Evolutionary conservation across 225 moss, liverwort and hornwort species (phyloP), one percentile per base, ranked within the genome.

Genomic region (Physcomitrium patens): DNA sequence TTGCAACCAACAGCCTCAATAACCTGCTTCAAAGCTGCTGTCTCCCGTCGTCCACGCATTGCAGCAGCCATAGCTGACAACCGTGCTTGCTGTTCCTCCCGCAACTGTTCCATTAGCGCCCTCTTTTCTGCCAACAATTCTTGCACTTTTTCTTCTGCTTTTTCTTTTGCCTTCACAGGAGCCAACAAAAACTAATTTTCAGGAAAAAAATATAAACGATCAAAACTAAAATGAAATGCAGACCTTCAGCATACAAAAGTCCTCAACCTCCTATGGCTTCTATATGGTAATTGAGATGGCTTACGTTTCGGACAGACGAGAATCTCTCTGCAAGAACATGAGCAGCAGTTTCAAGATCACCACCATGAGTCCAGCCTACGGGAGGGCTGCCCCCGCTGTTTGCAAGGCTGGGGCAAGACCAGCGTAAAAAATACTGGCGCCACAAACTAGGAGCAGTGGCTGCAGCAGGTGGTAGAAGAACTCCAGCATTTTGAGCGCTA

Each of bases 1-100:
- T 93, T 99, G 79, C 95, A 95, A 55, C 99, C 99, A 68, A 95
- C 89, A 47, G 95, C 93, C 78, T 93, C 95, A 19, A 99, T 78
- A 14, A 91, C 89, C 78, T 88, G 85, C 78, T 87, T 95, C 63
- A 99, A 77, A 53, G 92, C 91, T 57, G 95, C 95, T 68, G 86
- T 87, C 81, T 95, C 93, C 63, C 90, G 89, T 63, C 84, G 86
- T 44, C 85, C 90, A 65, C 85, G 87, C 60, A 72, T 81, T 70
- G 85, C 90, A 28, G 87, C 74, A 50, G 80, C 87, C 80, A 87
- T 26, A 3, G 93, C 93, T 74, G 87, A 73, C 7, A 75, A 72
- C 64, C 83, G 83, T 26, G 81, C 80, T 66, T 83, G 20, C 67
- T 77, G 77, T 66, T 95, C 93, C 50, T 76, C 84, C 72, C 72